Evolutionary conservation across 306 rosid species (phyloP), one percentile per base, ranked within the genome.

Genomic region (Cucumis hystrix): DNA sequence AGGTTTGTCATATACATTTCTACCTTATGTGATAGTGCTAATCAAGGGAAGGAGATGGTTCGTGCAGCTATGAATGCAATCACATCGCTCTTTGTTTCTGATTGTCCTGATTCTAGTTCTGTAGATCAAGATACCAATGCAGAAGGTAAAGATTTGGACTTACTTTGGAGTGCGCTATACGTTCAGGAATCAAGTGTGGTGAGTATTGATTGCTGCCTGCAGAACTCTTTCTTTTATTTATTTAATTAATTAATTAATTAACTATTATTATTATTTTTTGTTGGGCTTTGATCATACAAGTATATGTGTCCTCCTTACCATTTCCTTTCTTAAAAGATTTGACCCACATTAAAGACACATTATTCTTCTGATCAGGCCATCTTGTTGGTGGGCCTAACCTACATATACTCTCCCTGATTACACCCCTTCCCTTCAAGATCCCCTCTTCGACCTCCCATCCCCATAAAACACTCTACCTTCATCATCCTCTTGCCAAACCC

Each of bases 1-100:
- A 92, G 99, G 87, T 92, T 88, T 82, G 69, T 92, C 35, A 45
- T 90, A 59, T 95, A 90, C 89, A 85, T 90, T 62, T 92, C 97
- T 64, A 75, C 96, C 63, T 39, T 87, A 78, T 95, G 99, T 79
- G 83, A 87, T 28, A 84, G 87, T 72, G 92, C 91, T 5, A 75
- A 83, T 78, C 89, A 87, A 54, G 99, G 99, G 51, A 89, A 90
- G 84, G 84, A 81, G 80, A 79, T 73, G 45, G 83, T 95, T 33
- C 83, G 76, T 75, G 87, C 90, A 12, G 93, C 97, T 75, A 85
- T 85, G 84, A 80, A 86, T 76, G 84, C 92, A 55, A 87, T 90
- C 78, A 87, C 87, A 76, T 68, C 82, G 30, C 78, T 82, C 68
- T 84, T 91, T 52, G 85, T 71, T 43, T 79, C 89, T 62, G 92